A percentile compares a stretch with the other conserved stretches of the same genome.
Conservation (phyloP, 2,329 filamentous ascomycete genomes). For the Elsinoe fawcettii region DNA sequence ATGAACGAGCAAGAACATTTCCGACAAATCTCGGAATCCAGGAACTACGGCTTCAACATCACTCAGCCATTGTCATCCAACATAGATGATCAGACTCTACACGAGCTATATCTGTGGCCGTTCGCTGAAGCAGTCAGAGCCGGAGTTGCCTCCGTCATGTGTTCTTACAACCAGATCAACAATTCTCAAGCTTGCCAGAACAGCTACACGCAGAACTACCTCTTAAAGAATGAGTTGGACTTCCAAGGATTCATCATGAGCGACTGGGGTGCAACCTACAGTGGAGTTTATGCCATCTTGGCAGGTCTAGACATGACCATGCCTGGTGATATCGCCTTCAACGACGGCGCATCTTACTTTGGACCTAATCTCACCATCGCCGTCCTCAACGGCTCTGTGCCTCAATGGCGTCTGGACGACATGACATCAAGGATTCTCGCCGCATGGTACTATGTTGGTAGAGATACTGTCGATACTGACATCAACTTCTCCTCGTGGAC, state of each 20-base stretch:
- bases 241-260: slow-evolving; percentile 61
- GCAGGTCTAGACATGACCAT: slow-evolving; percentile 59
- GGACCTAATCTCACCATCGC: slow-evolving; percentile 24
- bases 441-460: slow-evolving; percentile 42
- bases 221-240: slow-evolving; percentile 62
- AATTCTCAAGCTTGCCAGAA: slow-evolving; percentile 60
- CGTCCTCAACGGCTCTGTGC: slow-evolving; percentile 24
- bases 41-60: slow-evolving; percentile 32
- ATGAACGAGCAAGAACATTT: slow-evolving; percentile 54
- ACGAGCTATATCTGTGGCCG: slow-evolving; percentile 51
- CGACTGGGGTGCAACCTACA: slow-evolving; percentile 56
- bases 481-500: slow-evolving; percentile 42
- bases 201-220: slow-evolving; percentile 56
- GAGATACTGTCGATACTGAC: slow-evolving; percentile 39
- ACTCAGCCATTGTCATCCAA: slow-evolving; percentile 53
- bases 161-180: slow-evolving; percentile 60
- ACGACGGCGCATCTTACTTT: slow-evolving; percentile 21
- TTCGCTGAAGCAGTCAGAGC: slow-evolving; percentile 55
- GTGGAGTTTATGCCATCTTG: slow-evolving; percentile 52
- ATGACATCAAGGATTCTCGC: slow-evolving; percentile 41
- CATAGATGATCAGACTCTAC: slow-evolving; percentile 52
- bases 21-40: slow-evolving; percentile 29
- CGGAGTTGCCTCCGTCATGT: slow-evolving; percentile 55
- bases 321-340: slow-evolving; percentile 43
- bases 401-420: slow-evolving; percentile 34